Conservation (phyloP, 2,329 filamentous ascomycete genomes). For the Diaporthe australafricana region DNA sequence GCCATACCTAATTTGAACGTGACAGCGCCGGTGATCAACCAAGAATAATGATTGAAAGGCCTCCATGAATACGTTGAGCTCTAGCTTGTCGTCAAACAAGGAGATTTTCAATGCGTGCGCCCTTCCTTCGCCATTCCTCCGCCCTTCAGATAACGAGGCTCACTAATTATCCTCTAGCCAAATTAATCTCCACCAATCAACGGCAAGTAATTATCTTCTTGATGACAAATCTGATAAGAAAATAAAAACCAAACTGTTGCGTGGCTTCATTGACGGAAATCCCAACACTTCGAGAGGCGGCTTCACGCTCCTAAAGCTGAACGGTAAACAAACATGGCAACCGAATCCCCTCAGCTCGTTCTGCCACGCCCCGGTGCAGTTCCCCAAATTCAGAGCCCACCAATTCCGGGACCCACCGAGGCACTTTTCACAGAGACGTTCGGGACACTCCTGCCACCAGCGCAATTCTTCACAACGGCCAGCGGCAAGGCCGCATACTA, state of each 20-base stretch:
- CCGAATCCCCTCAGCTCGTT: constrained; percentile 2
- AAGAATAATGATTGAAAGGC: too few species aligned
- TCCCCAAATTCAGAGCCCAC: background rate
- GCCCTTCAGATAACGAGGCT: background rate
- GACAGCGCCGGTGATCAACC: too few species aligned
- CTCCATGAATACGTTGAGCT: too few species aligned
- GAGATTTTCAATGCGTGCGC: too few species aligned
- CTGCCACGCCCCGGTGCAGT: constrained; percentile 28
- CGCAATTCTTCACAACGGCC: constrained; percentile 47
- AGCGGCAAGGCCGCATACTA: constrained; percentile 56
- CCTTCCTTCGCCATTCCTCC: background rate
- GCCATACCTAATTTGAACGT: too few species aligned
- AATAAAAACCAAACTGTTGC: background rate
- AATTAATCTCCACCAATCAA: background rate
- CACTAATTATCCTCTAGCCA: background rate
- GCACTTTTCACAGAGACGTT: constrained; percentile 50
- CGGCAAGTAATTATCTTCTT: background rate
- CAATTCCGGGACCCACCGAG: constrained; percentile 52
- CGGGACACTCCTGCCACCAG: constrained; percentile 52
- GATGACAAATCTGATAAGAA: constrained; percentile 8
- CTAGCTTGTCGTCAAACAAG: background rate
- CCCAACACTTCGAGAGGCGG: accelerated
- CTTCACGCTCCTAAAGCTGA: accelerated
- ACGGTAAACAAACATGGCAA: background rate
- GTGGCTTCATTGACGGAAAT: background rate